Base-by-base conservation (phyloP, 371 early-diverging fungal species). In the Rhizopus sp. region DNA sequence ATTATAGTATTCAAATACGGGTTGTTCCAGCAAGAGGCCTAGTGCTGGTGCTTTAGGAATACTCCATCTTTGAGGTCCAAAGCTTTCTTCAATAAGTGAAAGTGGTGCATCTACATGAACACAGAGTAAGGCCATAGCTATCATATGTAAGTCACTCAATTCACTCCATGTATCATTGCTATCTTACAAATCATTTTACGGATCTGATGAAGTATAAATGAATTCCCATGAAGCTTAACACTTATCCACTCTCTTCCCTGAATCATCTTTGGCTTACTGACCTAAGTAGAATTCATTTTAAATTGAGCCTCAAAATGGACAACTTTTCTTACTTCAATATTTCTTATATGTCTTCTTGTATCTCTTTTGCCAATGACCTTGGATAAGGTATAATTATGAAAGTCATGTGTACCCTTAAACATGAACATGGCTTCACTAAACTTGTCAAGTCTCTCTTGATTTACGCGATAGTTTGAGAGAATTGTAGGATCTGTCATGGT, bases 141-240 rank as follows among this genome's bases (percentile, higher is more conserved):
- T 41, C 37, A 32, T 30, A 17, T 32, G 33, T 53, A 61, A 52
- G 44, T 59, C 31, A 47, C 50, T 12, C 15, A 15, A 5, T 35
- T 30, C 3, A 38, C 30, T 39, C 15, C 31, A 33, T 9, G 31
- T 23, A 16, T 29, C 13, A 12, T 40, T 39, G 30, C 4, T 13
- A 8, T 46, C 70, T 74, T 73, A 66, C 95, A 93, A 57, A 99
- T 89, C 99, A 99, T 99, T 71, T 99, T 99, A 53, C 99, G 91
- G 61, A 99, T 99, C 73, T 98, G 99, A 77, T 99, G 99, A 37
- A 99, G 80, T 96, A 99, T 95, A 67, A 99, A 99, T 34, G 96
- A 91, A 74, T 99, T 98, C 3, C 99, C 99, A 49, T 93, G 88
- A 16, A 99, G 89, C 61, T 87, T 88, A 38, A 99, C 70, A 41